Evolutionary conservation across 2,329 filamentous ascomycete species (phyloP).

Genomic region (Aspergillus tamarii): DNA sequence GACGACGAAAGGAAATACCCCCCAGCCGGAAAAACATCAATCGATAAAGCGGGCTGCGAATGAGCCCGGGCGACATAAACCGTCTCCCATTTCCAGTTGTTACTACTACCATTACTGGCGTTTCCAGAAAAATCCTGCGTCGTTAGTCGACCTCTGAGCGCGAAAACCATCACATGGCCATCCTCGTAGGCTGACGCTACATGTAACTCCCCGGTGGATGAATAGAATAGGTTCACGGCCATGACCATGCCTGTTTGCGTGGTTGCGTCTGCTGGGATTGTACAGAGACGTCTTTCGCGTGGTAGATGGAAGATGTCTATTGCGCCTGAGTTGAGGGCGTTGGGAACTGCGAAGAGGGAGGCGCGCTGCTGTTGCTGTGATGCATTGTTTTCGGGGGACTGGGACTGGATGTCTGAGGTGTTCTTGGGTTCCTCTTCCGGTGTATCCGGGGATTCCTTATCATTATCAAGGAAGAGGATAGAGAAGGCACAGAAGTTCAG

Average conservation of each 20-base stretch:
- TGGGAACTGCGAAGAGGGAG: conserved; percentile 74
- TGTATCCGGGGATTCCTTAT: not conserved
- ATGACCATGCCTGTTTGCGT: conserved; percentile 75
- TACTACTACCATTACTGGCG: conserved; percentile 1
- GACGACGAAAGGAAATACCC: conserved; percentile 76
- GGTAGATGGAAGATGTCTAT: conserved; percentile 87
- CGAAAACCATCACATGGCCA: conserved; percentile 71
- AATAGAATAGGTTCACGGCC: conserved; percentile 68
- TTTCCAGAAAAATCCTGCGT: conserved; percentile 32
- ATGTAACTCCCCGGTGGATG: conserved; percentile 54
- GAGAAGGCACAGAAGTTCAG: conserved; percentile 83
- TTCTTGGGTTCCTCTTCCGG: no score
- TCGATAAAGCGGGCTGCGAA: conserved; percentile 78
- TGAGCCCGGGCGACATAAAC: conserved; percentile 71
- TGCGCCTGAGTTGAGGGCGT: conserved; percentile 72
- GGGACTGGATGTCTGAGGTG: no score
- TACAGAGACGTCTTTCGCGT: conserved; percentile 68
- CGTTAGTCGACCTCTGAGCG: conserved; percentile 49
- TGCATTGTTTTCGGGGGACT: not conserved
- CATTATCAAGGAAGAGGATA: conserved; percentile 28
- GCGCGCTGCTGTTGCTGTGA: conserved; percentile 1
- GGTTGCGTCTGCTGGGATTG: conserved; percentile 52
- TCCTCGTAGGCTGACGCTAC: conserved; percentile 84
- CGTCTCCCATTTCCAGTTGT: conserved; percentile 51
- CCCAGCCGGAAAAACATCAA: conserved; percentile 57